Evolutionary conservation across 108 stramenopile species (phyloP), one percentile per base, ranked within the genome.

Genomic region (Cyclotella baltica): DNA sequence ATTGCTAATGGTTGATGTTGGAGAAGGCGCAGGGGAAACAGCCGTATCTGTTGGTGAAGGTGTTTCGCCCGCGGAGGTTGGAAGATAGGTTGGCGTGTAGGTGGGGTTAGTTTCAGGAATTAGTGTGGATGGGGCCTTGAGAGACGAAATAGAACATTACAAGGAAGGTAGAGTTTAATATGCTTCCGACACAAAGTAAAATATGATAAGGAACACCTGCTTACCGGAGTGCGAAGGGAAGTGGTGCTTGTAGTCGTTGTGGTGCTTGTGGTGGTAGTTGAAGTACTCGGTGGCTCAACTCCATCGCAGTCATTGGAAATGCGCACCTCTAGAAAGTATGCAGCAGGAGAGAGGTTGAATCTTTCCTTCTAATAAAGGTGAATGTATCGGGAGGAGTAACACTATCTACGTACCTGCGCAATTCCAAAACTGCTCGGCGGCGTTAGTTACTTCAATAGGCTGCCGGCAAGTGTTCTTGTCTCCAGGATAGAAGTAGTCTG

Each of bases 361-460:
- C n/a, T n/a, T n/a, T n/a, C n/a, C n/a, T n/a, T n/a, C n/a, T n/a
- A n/a, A n/a, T n/a, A n/a, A n/a, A n/a, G n/a, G n/a, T n/a, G n/a
- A n/a, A n/a, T n/a, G n/a, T n/a, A n/a, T n/a, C n/a, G n/a, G n/a
- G n/a, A n/a, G n/a, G n/a, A n/a, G n/a, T n/a, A n/a, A n/a, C n/a
- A n/a, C n/a, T n/a, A n/a, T n/a, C n/a, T n/a, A n/a, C n/a, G n/a
- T n/a, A n/a, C n/a, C n/a, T n/a, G n/a, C n/a, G n/a, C n/a, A 81
- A 19, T 81, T 81, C 80, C 80, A 80, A 38, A 73, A 73, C 62
- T 73, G 61, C 28, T 81, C 80, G 3, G 80, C 75, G 29, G 76
- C 80, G 1, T 68, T 67, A 35, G 50, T 34, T 1, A 75, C 72
- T 53, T 78, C 81, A 20, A 77, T 62, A 30, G 77, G 35, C 20